Percentiles rank a stretch among this genome's conserved stretches.
Evolutionary conservation across 495 filamentous ascomycete genomes (phyloP).

Genomic region (Geopyxis carbonaria): DNA sequence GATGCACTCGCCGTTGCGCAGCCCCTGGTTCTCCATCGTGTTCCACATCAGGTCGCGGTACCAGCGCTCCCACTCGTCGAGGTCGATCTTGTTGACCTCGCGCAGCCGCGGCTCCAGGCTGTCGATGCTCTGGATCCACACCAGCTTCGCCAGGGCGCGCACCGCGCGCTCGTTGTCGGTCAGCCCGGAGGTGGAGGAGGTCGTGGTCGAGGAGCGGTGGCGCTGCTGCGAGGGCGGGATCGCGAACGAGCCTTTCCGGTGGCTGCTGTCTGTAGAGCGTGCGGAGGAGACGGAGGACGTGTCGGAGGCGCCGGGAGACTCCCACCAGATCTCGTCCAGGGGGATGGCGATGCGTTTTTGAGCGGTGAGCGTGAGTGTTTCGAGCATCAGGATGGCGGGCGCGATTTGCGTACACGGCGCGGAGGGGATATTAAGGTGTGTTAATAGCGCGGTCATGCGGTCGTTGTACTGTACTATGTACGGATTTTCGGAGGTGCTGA

Average conservation of each 20-base stretch:
- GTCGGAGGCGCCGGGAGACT: slow-evolving; percentile 29
- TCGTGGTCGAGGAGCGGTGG: slow-evolving; percentile 2
- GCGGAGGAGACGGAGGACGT: neutral
- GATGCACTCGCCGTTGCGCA: slow-evolving; percentile 72
- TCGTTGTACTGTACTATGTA: slow-evolving; percentile 71
- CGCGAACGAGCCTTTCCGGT: neutral
- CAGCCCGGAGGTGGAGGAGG: slow-evolving; percentile 25
- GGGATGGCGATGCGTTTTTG: slow-evolving; percentile 68
- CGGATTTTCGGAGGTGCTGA: slow-evolving; percentile 57
- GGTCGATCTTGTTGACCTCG: slow-evolving; percentile 66
- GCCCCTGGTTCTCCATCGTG: slow-evolving; percentile 59
- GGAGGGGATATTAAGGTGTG: slow-evolving; percentile 48
- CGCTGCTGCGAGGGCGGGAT: neutral
- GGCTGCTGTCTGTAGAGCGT: neutral
- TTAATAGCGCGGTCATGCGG: slow-evolving; percentile 63
- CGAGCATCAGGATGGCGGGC: slow-evolving; percentile 62
- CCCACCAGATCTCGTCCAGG: slow-evolving; percentile 75
- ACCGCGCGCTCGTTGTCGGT: slow-evolving; percentile 58
- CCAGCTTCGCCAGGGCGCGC: slow-evolving; percentile 59
- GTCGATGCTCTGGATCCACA: slow-evolving; percentile 75
- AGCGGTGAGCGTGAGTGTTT: slow-evolving; percentile 55
- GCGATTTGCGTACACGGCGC: slow-evolving; percentile 67
- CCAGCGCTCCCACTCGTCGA: slow-evolving; percentile 88
- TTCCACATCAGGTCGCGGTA: slow-evolving; percentile 71
- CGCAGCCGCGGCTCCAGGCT: slow-evolving; percentile 67